A percentile compares a stretch with the other conserved stretches of the same genome.
Conservation (phyloP, 2,329 filamentous ascomycete species). For the Aspergillus bombycis region DNA sequence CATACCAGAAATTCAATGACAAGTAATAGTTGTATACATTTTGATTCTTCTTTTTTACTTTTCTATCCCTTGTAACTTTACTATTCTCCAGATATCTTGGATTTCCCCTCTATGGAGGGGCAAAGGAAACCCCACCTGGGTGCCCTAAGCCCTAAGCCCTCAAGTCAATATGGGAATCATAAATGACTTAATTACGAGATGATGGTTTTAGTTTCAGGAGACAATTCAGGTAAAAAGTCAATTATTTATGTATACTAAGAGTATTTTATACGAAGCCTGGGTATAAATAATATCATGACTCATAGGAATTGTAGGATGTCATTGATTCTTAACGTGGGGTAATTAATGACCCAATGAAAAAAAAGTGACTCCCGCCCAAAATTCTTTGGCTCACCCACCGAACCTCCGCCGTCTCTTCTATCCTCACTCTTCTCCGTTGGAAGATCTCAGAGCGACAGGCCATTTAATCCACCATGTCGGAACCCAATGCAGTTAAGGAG, state of each 20-base stretch:
- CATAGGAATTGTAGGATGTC: slow-evolving; percentile 3
- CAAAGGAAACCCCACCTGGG: slow-evolving; percentile 28
- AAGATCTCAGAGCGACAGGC: slow-evolving; percentile 7
- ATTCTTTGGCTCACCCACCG: slow-evolving; percentile 29
- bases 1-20: not conserved
- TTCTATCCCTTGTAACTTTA: not conserved
- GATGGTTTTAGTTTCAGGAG: not conserved
- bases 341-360: slow-evolving; percentile 29
- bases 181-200: not conserved
- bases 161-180: not conserved
- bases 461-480: slow-evolving; percentile 38
- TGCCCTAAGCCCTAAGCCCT: slow-evolving; percentile 43
- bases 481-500: slow-evolving; percentile 45
- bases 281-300: not conserved
- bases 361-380: slow-evolving; percentile 37
- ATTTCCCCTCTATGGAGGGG: slow-evolving; percentile 21
- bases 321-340: slow-evolving; percentile 9
- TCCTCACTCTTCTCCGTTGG: slow-evolving; percentile 13
- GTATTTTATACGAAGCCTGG: not conserved
- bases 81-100: not conserved
- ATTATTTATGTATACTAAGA: not conserved
- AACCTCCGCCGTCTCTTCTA: slow-evolving; percentile 20
- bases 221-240: not conserved
- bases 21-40: not conserved
- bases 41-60: not conserved